Evolutionary conservation across 2,329 filamentous ascomycete species (phyloP), one percentile per base, ranked within the genome.

Genomic region (Aspergillus sp.): DNA sequence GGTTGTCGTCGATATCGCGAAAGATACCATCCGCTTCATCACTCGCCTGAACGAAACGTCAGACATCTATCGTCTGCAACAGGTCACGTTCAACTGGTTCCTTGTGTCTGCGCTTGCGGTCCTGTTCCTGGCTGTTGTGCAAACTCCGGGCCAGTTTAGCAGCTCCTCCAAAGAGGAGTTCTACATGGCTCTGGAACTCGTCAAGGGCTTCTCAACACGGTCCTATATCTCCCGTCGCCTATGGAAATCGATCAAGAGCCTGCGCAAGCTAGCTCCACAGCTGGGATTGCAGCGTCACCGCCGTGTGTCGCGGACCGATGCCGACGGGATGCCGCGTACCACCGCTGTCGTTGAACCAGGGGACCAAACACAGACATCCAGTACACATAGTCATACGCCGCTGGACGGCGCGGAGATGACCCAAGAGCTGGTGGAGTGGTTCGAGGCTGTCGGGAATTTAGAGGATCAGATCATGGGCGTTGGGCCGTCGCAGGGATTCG

Each of bases 41-140:
- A 82, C 81, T 0, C 77, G 78, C 43, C 75, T 86, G 55, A 84
- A 85, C 58, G 78, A 81, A 52, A 84, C 81, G 1, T 80, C 80
- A 0, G 80, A 85, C 57, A 81, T 87, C 16, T 87, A 87, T 66
- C 77, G 77, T 41, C 77, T 78, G 7, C 83, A 86, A 56, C 84
- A 87, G 61, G 78, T 82, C 4, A 76, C 82, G 47, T 87, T 86
- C 72, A 86, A 87, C 63, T 85, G 85, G 64, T 87, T 87, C 64
- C 74, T 87, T 38, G 80, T 85, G 3, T 82, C 81, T 4, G 84
- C 82, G 0, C 70, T 87, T 4, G 84, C 83, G 1, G 84, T 84
- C 0, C 68, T 87, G 1, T 85, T 87, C 61, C 74, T 87, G 1
- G 83, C 84, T 0, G 83, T 86, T 2, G 81, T 81, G 6, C 84